Evolutionary conservation across 805 yeast genomes (phyloP).

Genomic region (Lipomyces sp.): DNA sequence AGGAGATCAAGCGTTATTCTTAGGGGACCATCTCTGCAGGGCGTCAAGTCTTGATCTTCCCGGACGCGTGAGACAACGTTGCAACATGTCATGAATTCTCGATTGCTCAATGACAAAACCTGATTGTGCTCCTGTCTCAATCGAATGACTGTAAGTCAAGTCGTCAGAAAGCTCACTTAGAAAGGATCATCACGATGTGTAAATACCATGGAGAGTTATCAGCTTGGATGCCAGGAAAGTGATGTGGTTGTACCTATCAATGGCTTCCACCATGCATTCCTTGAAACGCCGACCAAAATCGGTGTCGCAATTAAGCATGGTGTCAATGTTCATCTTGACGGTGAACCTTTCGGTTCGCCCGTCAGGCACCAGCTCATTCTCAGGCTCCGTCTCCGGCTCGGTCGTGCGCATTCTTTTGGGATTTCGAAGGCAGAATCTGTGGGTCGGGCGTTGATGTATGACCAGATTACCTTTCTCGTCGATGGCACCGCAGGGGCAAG

Average conservation of each 20-base stretch:
- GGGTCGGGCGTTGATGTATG: neutral
- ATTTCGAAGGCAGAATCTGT: neutral
- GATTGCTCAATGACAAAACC: neutral
- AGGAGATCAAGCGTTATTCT: too few species aligned
- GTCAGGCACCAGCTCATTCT: too few species aligned
- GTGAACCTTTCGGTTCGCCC: neutral
- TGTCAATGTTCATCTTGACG: neutral
- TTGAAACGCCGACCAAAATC: neutral
- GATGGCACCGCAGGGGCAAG: neutral
- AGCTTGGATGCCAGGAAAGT: neutral
- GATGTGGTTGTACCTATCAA: neutral
- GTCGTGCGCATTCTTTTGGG: neutral
- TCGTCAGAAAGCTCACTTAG: neutral
- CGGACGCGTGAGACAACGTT: neutral
- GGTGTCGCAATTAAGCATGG: neutral
- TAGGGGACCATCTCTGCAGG: too few species aligned
- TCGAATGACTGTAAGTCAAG: neutral
- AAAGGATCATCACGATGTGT: neutral
- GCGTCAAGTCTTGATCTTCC: neutral
- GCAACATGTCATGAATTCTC: neutral
- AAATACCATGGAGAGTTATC: neutral
- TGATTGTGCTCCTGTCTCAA: neutral
- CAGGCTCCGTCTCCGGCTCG: neutral
- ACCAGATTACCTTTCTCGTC: neutral
- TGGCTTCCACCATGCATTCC: neutral